Conservation (phyloP, 1,139 yeast species). For the Yamadazyma kanchanaburiensis region DNA sequence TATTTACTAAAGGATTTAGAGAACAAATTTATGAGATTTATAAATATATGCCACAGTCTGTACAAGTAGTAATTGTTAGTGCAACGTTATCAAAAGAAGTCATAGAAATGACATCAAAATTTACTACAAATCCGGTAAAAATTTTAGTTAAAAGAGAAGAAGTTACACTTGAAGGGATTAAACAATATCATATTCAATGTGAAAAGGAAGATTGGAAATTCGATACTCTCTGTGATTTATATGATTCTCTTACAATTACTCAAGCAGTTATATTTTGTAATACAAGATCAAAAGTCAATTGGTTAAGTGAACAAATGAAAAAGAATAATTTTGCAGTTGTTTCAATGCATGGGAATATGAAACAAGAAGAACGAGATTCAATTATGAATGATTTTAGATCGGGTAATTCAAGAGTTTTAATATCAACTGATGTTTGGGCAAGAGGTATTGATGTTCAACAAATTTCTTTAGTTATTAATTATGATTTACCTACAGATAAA, state of each 20-base stretch:
- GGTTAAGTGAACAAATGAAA: slow-evolving; percentile 77
- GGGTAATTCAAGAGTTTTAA: slow-evolving; percentile 77
- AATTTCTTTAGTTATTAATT: slow-evolving; percentile 90
- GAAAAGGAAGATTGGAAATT: slow-evolving; percentile 95
- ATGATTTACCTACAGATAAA: slow-evolving; percentile 79
- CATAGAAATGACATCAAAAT: slow-evolving; percentile 78
- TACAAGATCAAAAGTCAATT: slow-evolving; percentile 87
- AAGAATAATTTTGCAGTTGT: slow-evolving; percentile 85
- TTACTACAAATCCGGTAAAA: slow-evolving; percentile 87
- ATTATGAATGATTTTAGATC: slow-evolving; percentile 85
- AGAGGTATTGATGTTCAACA: slow-evolving; percentile 97
- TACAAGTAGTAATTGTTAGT: slow-evolving; percentile 91
- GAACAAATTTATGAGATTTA: slow-evolving; percentile 91
- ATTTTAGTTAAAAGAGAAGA: slow-evolving; percentile 90
- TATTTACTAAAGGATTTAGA: slow-evolving; percentile 86
- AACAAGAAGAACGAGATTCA: slow-evolving; percentile 84
- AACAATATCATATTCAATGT: slow-evolving; percentile 81
- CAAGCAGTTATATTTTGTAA: slow-evolving; percentile 97
- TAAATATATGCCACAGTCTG: slow-evolving; percentile 70
- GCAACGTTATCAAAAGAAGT: slow-evolving; percentile 90
- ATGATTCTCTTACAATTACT: slow-evolving; percentile 90
- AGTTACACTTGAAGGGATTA: slow-evolving; percentile 83
- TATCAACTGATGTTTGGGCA: slow-evolving; percentile 97
- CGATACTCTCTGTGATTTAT: slow-evolving; percentile 88
- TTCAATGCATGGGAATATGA: slow-evolving; percentile 97